Base-by-base conservation (phyloP, 169 alveolate genomes). In the Cryptosporidium sp. region DNA sequence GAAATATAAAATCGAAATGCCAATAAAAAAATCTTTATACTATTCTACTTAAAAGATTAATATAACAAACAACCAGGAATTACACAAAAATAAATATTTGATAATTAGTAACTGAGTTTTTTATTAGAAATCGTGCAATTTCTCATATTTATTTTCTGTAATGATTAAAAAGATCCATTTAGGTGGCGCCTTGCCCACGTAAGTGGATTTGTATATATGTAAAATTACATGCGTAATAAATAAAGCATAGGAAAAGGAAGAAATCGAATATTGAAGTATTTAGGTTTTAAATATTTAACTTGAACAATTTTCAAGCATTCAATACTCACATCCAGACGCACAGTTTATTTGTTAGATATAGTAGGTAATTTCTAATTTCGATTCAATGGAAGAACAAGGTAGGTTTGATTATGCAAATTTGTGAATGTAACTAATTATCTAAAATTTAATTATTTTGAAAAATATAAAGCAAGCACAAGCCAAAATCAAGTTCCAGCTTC, bases 311-410 rank as follows among this genome's bases (percentile, higher is more conserved):
- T 2, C 5, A 48, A 48, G 21, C 56, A 48, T 0, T 12, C 5
- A 16, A 3, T 14, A 48, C 23, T 48, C 0, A 48, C 23, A 14
- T 48, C 23, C 23, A 48, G 12, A 3, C 56, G 3, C 2, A 14
- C 7, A 48, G 56, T 48, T 48, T 48, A 26, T 48, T 16, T 48
- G 56, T 48, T 48, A n/a, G 23, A 48, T 12, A 48, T 2, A 48
- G 21, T 48, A 5, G 16, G 21, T 48, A 12, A 48, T 48, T 48
- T 48, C 53, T 14, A 14, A 12, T 48, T 23, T 56, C 9, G 29
- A 31, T 37, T 52, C 62, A 62, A 80, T 80, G 89, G 89, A 80
- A 58, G 89, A 80, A 44, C 89, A 80, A 80, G 75, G 89, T 80
- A 80, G 42, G 89, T 62, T 61, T 5, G 10, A 8, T n/a, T 7